Conservation (phyloP, 1,284 basidiomycete genomes). For the Apiotrichum veenhuisii region DNA sequence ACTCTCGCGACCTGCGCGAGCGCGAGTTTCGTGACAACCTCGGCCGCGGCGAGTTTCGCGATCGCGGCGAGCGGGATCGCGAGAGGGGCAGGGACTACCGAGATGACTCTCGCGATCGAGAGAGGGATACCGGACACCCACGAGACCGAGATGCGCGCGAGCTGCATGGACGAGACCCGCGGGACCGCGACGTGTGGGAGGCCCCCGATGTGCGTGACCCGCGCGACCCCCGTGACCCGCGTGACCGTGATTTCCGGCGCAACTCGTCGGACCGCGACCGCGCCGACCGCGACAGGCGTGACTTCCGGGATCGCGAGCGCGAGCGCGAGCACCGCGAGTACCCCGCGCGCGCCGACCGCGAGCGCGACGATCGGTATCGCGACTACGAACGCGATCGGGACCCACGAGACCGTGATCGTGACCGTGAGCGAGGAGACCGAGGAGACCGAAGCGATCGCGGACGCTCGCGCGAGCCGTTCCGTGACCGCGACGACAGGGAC, state of each 20-base stretch:
- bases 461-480: not conserved
- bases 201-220: too few species aligned
- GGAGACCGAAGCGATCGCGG: too few species aligned
- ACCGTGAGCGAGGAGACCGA: not conserved
- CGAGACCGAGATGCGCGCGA: not conserved
- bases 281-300: not conserved
- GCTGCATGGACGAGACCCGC: not conserved
- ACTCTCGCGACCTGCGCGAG: not conserved
- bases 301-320: not conserved
- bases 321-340: too few species aligned
- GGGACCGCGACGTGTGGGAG: too few species aligned
- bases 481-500: not conserved
- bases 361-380: too few species aligned
- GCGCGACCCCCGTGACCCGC: too few species aligned
- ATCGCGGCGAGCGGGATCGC: not conserved
- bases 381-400: conserved; percentile 1
- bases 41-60: not conserved
- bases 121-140: not conserved
- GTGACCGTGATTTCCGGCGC: conserved; percentile 4
- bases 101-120: not conserved
- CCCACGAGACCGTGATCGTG: not conserved
- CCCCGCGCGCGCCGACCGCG: not conserved
- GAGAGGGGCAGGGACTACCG: not conserved
- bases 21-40: not conserved
- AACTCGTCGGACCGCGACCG: conserved; percentile 8